These are phyloP conservation scores for Rubroboletus pulcherrimus DNA, from an alignment of 768 basidiomycete genomes.

Conservation along the genomic window DNA sequence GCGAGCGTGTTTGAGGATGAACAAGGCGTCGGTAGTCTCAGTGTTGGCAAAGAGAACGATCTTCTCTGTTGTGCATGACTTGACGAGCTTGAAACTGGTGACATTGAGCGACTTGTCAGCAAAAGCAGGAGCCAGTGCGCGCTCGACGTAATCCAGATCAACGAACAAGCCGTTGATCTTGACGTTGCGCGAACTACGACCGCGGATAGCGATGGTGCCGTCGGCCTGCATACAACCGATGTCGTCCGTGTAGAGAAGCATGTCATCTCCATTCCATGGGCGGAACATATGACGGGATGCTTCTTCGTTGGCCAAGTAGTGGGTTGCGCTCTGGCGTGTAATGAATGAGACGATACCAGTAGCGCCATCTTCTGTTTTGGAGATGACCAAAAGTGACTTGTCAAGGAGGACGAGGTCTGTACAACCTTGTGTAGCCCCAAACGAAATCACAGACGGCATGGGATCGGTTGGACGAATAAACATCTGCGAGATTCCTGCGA, in stretches of 20 bases:
- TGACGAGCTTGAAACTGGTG: slow-evolving; percentile 27
- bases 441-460: slow-evolving; percentile 26
- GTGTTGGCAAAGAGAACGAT: slow-evolving; percentile 26
- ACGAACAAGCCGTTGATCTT: slow-evolving; percentile 30
- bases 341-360: slow-evolving; percentile 29
- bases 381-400: slow-evolving; percentile 19
- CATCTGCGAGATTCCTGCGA: slow-evolving; percentile 31
- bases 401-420: slow-evolving; percentile 28
- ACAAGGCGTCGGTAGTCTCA: slow-evolving; percentile 12
- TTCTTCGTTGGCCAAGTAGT: slow-evolving; percentile 26
- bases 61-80: slow-evolving; percentile 23
- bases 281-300: slow-evolving; percentile 30
- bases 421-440: slow-evolving; percentile 28
- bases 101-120: slow-evolving; percentile 16
- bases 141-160: slow-evolving; percentile 28
- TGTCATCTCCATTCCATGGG: slow-evolving; percentile 19
- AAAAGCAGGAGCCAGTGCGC: slow-evolving; percentile 24
- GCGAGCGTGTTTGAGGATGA: slow-evolving; percentile 24
- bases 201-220: slow-evolving; percentile 25
- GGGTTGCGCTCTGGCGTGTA: slow-evolving; percentile 25
- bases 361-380: slow-evolving; percentile 18
- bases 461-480: slow-evolving; percentile 24
- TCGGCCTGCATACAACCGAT: slow-evolving; percentile 27
- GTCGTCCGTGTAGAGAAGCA: slow-evolving; percentile 29
- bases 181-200: slow-evolving; percentile 30